Conservation (phyloP, 2,329 filamentous ascomycete genomes). For the Tetracladium maxilliforme region DNA sequence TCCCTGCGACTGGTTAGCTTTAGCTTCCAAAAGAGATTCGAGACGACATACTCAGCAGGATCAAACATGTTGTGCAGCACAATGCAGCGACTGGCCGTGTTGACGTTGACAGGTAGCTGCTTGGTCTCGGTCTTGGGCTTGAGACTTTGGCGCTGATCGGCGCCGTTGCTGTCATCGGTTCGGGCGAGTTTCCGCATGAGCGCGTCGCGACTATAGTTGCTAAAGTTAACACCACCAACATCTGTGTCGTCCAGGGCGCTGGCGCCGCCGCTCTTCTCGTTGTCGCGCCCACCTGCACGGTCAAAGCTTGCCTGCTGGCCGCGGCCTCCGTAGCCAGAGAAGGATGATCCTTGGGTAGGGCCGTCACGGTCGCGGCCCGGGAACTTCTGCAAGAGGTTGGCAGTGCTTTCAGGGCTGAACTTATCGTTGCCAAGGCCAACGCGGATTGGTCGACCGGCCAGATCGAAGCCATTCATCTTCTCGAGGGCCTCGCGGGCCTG, state of each 20-base stretch:
- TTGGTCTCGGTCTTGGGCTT: constrained; percentile 71
- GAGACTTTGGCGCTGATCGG: constrained; percentile 49
- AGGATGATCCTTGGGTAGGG: constrained; percentile 77
- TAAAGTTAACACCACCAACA: constrained; percentile 97
- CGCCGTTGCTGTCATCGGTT: constrained; percentile 62
- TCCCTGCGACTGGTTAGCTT: constrained; percentile 41
- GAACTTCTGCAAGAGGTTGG: constrained; percentile 84
- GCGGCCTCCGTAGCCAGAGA: constrained; percentile 80
- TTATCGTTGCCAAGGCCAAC: constrained; percentile 99
- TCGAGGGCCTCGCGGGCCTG: constrained; percentile 90
- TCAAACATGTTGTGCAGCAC: constrained; percentile 95
- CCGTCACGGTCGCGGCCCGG: constrained; percentile 58
- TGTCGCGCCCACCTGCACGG: constrained; percentile 75
- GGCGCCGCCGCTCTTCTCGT: constrained; percentile 77
- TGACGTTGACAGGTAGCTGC: constrained; percentile 70
- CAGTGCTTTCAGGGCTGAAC: constrained; percentile 94
- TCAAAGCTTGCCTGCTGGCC: constrained; percentile 82
- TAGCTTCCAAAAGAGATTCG: constrained; percentile 10
- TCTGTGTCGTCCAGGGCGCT: constrained; percentile 96
- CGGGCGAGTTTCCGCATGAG: constrained; percentile 97
- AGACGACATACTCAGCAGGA: constrained; percentile 61
- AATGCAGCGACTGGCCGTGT: constrained; percentile 86
- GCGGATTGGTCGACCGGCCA: constrained; percentile 91
- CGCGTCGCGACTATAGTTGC: constrained; percentile 95
- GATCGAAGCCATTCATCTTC: constrained; percentile 99